phyloP scores from a whole-genome alignment of 495 filamentous ascomycete genomes.

The Cryomyces minteri region DNA sequence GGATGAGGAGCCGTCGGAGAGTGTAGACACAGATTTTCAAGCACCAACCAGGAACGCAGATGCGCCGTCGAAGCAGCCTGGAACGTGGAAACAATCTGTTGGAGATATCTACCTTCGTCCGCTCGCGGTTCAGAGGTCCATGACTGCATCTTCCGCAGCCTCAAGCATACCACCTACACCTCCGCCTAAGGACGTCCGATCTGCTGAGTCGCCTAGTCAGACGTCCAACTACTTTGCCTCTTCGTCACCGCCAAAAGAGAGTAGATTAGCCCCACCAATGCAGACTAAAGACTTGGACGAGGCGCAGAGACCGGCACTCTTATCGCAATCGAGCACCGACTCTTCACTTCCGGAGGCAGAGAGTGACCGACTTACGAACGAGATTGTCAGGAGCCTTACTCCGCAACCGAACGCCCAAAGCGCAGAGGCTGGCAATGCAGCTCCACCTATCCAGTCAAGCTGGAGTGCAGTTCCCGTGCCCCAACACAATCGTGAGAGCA shows the following conservation, averaged over 20 bases:
- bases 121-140: constrained; percentile 8
- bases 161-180: constrained; percentile 14
- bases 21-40: not conserved
- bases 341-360: constrained; percentile 43
- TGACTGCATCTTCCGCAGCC: constrained; percentile 7
- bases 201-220: not conserved
- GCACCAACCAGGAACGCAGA: constrained; percentile 1
- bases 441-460: not conserved
- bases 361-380: constrained; percentile 57
- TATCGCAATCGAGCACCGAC: constrained; percentile 35
- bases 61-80: not conserved
- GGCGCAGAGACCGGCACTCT: not conserved
- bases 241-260: not conserved
- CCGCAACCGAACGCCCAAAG: constrained; percentile 9
- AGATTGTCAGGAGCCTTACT: constrained; percentile 65
- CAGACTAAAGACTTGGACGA: not conserved
- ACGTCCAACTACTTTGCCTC: constrained; percentile 12
- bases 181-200: constrained; percentile 10
- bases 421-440: not conserved
- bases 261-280: not conserved
- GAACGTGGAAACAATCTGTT: not conserved
- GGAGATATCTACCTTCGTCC: constrained; percentile 12
- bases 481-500: constrained; percentile 21
- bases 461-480: not conserved
- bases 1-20: not conserved